Conservation (phyloP, 78 protist genomes). For the Protostelium mycophagum region DNA sequence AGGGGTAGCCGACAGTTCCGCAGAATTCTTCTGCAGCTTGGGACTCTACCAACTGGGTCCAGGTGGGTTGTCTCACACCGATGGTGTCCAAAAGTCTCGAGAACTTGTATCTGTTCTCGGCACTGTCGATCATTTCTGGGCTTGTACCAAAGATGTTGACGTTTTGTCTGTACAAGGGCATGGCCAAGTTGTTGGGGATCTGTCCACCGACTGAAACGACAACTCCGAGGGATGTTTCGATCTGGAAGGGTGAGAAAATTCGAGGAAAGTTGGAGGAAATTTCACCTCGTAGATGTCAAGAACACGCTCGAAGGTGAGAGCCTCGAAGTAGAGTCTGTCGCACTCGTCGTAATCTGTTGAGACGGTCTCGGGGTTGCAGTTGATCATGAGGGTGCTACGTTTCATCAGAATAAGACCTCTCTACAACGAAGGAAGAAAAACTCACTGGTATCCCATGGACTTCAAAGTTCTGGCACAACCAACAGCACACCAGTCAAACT, state of each 20-base stretch:
- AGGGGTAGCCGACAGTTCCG: conserved; percentile 85
- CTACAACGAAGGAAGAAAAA: background rate
- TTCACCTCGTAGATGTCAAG: conserved; percentile 78
- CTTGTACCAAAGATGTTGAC: conserved; percentile 87
- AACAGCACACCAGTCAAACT: conserved; percentile 86
- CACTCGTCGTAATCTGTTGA: conserved; percentile 96
- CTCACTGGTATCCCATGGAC: conserved; percentile 68
- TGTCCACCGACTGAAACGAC: conserved; percentile 93
- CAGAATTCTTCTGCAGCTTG: conserved; percentile 84
- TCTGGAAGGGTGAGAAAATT: too few relatives aligned
- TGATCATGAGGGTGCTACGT: conserved; percentile 78
- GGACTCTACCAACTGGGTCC: conserved; percentile 75
- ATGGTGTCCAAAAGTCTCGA: conserved; percentile 84
- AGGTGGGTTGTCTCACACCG: conserved; percentile 91
- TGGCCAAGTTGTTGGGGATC: conserved; percentile 88
- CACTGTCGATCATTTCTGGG: conserved; percentile 89
- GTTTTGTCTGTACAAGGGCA: conserved; percentile 44
- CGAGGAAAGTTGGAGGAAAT: too few relatives aligned
- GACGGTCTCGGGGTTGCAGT: conserved; percentile 98
- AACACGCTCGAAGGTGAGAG: conserved; percentile 89
- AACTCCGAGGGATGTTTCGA: conserved; percentile 66
- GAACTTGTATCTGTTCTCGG: conserved; percentile 96
- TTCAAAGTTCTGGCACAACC: conserved; percentile 80
- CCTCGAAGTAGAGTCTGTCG: conserved; percentile 87
- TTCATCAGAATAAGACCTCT: background rate